Conservation (phyloP, 164 flowering plant species). For the Chimonanthus praecox region DNA sequence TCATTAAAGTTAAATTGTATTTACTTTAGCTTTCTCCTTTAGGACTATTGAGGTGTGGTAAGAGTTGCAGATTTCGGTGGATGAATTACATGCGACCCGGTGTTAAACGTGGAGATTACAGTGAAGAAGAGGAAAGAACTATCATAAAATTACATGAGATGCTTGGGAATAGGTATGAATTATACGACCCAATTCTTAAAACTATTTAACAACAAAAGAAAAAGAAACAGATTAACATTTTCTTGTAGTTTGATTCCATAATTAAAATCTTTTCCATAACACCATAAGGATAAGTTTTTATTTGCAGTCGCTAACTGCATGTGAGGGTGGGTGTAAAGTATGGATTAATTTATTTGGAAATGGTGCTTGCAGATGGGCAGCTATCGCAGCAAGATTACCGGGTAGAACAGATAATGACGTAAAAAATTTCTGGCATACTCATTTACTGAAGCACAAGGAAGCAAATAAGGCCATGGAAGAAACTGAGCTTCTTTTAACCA, state of each 20-base stretch:
- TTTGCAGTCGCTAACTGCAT: neutral
- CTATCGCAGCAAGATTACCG: conserved; percentile 46
- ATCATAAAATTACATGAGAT: conserved; percentile 42
- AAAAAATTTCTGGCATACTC: conserved; percentile 58
- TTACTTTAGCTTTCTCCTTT: neutral
- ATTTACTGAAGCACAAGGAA: conserved; percentile 35
- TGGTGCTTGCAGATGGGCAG: conserved; percentile 33
- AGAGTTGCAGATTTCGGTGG: conserved; percentile 65
- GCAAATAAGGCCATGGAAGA: conserved; percentile 2
- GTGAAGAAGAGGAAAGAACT: conserved; percentile 48
- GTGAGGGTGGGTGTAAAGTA: no score
- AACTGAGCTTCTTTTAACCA: neutral
- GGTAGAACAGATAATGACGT: conserved; percentile 62
- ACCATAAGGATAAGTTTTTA: neutral
- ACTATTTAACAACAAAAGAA: neutral
- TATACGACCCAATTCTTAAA: neutral
- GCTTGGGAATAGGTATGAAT: conserved; percentile 47
- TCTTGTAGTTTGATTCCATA: no score
- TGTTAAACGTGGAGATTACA: conserved; percentile 55
- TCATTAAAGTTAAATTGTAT: no score
- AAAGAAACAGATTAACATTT: neutral
- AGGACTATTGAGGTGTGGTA: conserved; percentile 61
- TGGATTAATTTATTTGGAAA: no score
- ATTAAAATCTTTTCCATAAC: neutral
- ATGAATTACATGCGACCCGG: conserved; percentile 58